Base-by-base conservation (phyloP, 202 grass and related monocot species). In the Cymbopogon flexuosus region DNA sequence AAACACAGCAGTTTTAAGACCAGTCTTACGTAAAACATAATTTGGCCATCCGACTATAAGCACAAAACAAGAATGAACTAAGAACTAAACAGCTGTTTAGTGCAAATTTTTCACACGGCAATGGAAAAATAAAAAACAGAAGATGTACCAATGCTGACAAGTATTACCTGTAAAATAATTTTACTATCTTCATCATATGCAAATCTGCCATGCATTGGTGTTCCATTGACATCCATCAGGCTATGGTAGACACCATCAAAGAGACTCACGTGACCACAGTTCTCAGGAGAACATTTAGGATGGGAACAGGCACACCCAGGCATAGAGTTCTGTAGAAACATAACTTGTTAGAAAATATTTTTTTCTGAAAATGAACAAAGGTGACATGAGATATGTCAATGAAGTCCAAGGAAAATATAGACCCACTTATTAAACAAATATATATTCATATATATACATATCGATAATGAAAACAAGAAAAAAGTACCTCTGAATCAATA, bases 141-240 rank as follows among this genome's bases (percentile, higher is more conserved):
- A 75, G 0, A 46, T 41, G 27, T 18, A 18, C 3, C 21, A 40
- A 30, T 39, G 54, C 27, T 19, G 39, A 81, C 14, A 61, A 67
- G 11, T 70, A 78, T 61, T 93, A 99, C 96, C 92, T 91, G 86
- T 77, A 96, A 91, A 81, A 93, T 73, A 75, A 93, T 69, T 84
- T 65, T 88, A 18, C 89, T 80, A 63, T 75, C 88, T 84, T 90
- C 83, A 85, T 91, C 87, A 9, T 93, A 96, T 60, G 96, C 87
- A 88, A 93, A 96, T 84, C 93, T 96, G 59, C 83, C 85, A 72
- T 70, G 89, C 82, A 96, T 93, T 7, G 87, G 56, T 79, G 78
- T 54, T 73, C 84, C 88, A 77, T 75, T 68, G 42, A 85, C 82
- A 93, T 99, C 90, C 76, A 86, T 62, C 31, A 91, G 80, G 65